Base-by-base conservation (phyloP, 352 stramenopile species). In the Pythium dissotocum region DNA sequence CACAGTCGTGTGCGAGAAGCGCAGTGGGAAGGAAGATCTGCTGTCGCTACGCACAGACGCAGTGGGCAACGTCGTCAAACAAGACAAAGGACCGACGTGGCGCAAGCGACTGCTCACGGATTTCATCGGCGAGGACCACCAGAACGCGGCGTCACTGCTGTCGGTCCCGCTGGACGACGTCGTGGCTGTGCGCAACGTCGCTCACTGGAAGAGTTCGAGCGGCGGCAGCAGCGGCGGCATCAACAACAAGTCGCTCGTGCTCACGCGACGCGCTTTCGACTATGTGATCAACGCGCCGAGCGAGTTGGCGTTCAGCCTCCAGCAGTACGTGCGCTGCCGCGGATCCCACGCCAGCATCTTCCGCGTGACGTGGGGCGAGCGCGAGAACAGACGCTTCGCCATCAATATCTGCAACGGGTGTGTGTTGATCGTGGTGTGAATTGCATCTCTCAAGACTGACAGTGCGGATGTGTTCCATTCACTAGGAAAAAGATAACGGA, bases 401-500 rank as follows among this genome's bases (percentile, higher is more conserved):
- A 75, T 93, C 42, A 93, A 95, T 57, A 75, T 93, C 30, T 78
- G 85, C 26, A 93, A 83, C 71, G 82, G 85, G 85, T 93, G 76
- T 38, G 77, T 73, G 4, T 21, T 3, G 21, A 5, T 42, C 21
- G 21, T 24, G 21, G 21, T 24, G 21, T 24, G 21, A 24, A 24
- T 24, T 24, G 21, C 21, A 24, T 24, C 21, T 24, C 18, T 2
- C 13, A 8, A 14, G 0, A 6, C 33, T 51, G 18, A 51, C 42
- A 18, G 5, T 18, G 16, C 40, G 7, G 1, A 10, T 51, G 42
- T 8, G 4, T 51, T 21, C 18, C 16, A 26, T 26, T 24, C 42
- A 7, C 3, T 13, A 73, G 67, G 35, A 73, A 62, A 7, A 73
- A 65, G 14, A 65, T 73, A 13, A 66, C 42, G 9, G 67, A 73